Evolutionary conservation across 352 stramenopile species (phyloP), one percentile per base, ranked within the genome.

Genomic region (Globisporangium splendens): DNA sequence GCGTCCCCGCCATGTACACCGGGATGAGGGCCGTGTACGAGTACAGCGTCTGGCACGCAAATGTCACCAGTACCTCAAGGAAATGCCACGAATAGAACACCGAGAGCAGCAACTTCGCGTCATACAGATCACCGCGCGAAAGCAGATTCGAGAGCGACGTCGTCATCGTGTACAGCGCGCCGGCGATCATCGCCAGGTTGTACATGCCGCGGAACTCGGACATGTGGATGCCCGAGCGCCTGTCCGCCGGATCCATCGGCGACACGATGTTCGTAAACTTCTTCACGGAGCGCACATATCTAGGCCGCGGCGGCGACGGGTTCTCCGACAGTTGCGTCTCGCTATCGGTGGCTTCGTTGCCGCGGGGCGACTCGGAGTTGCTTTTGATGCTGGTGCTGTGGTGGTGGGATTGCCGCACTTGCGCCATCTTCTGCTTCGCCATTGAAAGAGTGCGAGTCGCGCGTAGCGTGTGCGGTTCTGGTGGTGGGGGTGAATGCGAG

Each of bases 141-240:
- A 78, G 54, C 48, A 87, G 43, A 43, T 90, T 89, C 31, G 65
- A 76, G 41, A 88, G 70, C 46, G 75, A 72, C 46, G 79, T 77
- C 46, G 65, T 82, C 52, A 89, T 69, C 20, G 77, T 73, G 76
- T 89, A 92, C 33, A 92, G 63, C 48, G 57, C 73, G 21, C 73
- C 75, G 12, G 72, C 59, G 57, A 92, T 75, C 62, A 89, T 80
- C 24, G 79, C 78, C 22, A 92, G 53, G 65, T 92, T 89, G 78
- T 89, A 92, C 57, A 89, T 73, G 5, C 79, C 79, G 17, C 79
- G 77, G 52, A 92, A 92, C 60, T 90, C 78, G 66, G 77, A 89
- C 64, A 69, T 78, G 72, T 90, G 77, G 33, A 92, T 77, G n/a
- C 70, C 75, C 1, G 76, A 86, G 52, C 78, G 83, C 41, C 63